phyloP scores from a whole-genome alignment of 2,329 filamentous ascomycete genomes.

The Cladophialophora bantiana region DNA sequence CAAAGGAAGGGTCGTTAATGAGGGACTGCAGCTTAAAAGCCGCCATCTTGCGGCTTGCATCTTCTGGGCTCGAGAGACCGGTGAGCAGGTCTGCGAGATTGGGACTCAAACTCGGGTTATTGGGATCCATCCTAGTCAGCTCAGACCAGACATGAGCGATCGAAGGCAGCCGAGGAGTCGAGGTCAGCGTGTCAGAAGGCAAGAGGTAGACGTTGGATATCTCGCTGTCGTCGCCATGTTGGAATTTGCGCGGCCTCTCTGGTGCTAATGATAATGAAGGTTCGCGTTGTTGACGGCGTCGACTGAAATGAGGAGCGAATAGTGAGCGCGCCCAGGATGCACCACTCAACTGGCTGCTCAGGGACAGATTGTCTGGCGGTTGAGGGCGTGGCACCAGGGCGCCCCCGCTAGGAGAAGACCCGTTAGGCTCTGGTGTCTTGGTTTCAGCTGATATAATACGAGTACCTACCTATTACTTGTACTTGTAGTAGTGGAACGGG shows the following conservation, averaged over 20 bases:
- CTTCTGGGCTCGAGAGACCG: constrained; percentile 70
- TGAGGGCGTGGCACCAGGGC: background rate
- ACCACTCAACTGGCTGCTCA: constrained; percentile 19
- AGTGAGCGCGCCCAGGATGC: constrained; percentile 16
- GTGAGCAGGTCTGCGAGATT: constrained; percentile 65
- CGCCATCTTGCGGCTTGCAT: constrained; percentile 96
- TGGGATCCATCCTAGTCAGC: constrained; percentile 31
- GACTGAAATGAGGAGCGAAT: constrained; percentile 11
- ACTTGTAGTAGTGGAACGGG: constrained; percentile 1
- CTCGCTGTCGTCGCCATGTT: constrained; percentile 26
- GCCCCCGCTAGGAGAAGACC: constrained; percentile 1
- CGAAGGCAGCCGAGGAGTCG: constrained; percentile 6
- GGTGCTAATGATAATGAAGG: constrained; percentile 7
- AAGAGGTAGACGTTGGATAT: constrained; percentile 15
- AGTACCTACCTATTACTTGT: background rate
- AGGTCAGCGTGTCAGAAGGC: constrained; percentile 24
- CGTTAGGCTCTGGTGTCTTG: background rate
- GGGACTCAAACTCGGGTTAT: constrained; percentile 36
- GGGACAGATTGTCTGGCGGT: constrained; percentile 12
- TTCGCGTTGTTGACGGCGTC: constrained; percentile 11
- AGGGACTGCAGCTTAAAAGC: constrained; percentile 96
- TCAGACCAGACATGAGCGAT: constrained; percentile 25
- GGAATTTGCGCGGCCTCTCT: constrained; percentile 7
- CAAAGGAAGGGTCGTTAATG: constrained; percentile 95
- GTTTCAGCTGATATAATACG: constrained; percentile 6